phyloP scores from a whole-genome alignment of 352 stramenopile species.

The Phytophthora ohioensis region DNA sequence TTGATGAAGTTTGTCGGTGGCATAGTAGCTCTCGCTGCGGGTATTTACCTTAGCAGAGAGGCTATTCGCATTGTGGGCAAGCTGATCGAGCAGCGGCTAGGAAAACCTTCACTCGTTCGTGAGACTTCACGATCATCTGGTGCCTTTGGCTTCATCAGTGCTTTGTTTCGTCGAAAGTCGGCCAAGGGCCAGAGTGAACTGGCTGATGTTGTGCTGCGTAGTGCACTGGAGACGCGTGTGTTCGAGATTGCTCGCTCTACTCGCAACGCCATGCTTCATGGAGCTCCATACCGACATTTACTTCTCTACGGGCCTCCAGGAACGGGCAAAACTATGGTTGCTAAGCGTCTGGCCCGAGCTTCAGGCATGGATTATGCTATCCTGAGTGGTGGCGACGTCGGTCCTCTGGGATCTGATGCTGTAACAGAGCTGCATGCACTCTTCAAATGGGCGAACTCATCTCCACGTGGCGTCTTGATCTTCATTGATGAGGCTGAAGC shows the following conservation, averaged over 20 bases:
- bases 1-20: constrained; percentile 66
- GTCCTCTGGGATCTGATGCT: constrained; percentile 74
- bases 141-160: constrained; percentile 49
- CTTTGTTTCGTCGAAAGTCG: constrained; percentile 32
- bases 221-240: constrained; percentile 65
- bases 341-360: constrained; percentile 71
- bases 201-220: constrained; percentile 66
- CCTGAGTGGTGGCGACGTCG: constrained; percentile 86
- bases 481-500: constrained; percentile 92
- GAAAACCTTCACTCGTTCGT: constrained; percentile 76
- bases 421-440: constrained; percentile 86
- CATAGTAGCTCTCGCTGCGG: constrained; percentile 62
- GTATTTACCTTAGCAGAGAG: constrained; percentile 73
- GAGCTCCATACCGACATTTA: constrained; percentile 83
- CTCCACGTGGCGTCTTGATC: constrained; percentile 78
- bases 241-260: constrained; percentile 71
- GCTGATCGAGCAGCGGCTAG: constrained; percentile 69
- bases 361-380: constrained; percentile 88
- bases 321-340: constrained; percentile 92
- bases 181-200: constrained; percentile 53
- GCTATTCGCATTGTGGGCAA: constrained; percentile 64
- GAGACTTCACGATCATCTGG: constrained; percentile 70
- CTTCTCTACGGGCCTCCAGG: constrained; percentile 86
- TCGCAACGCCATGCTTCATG: constrained; percentile 65
- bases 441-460: constrained; percentile 84